These are phyloP conservation scores for Penicillium verhagenii DNA, from an alignment of 495 filamentous ascomycete species.

Conservation along the genomic window DNA sequence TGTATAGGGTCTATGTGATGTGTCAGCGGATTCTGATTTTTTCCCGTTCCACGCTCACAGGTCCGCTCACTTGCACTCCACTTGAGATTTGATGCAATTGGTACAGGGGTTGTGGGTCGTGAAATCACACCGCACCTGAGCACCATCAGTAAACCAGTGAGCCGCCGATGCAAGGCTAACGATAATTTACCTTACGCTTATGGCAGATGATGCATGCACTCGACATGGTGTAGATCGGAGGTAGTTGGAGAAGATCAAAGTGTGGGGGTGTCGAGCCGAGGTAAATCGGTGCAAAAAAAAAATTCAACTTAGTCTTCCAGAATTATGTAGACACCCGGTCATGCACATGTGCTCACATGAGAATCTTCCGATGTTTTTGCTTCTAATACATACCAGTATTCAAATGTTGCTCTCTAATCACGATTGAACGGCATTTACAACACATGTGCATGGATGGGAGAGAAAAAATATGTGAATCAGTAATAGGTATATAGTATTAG, in stretches of 20 bases:
- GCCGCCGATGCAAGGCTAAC: not conserved
- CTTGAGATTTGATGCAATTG: slow-evolving; percentile 28
- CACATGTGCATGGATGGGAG: no score
- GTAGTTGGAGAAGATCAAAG: slow-evolving; percentile 14
- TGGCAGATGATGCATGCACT: slow-evolving; percentile 32
- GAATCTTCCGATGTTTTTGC: no score
- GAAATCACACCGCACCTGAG: slow-evolving; percentile 29
- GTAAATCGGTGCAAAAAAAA: no score
- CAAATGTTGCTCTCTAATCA: no score
- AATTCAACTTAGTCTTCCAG: no score
- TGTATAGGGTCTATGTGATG: slow-evolving; percentile 21
- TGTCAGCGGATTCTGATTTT: not conserved
- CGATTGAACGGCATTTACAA: no score
- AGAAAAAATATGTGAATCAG: no score
- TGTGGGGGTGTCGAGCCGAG: slow-evolving; percentile 14
- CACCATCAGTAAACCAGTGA: not conserved
- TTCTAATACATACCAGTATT: no score
- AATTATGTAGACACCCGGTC: no score
- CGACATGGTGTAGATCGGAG: slow-evolving; percentile 19
- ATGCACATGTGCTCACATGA: no score
- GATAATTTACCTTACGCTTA: slow-evolving; percentile 24
- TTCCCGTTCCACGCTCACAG: not conserved
- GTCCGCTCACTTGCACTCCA: slow-evolving; percentile 26
- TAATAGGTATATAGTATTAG: no score
- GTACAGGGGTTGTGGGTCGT: slow-evolving; percentile 31